Evolutionary conservation across 805 yeast species (phyloP), one percentile per base, ranked within the genome.

Genomic region (Yarrowia porcina): DNA sequence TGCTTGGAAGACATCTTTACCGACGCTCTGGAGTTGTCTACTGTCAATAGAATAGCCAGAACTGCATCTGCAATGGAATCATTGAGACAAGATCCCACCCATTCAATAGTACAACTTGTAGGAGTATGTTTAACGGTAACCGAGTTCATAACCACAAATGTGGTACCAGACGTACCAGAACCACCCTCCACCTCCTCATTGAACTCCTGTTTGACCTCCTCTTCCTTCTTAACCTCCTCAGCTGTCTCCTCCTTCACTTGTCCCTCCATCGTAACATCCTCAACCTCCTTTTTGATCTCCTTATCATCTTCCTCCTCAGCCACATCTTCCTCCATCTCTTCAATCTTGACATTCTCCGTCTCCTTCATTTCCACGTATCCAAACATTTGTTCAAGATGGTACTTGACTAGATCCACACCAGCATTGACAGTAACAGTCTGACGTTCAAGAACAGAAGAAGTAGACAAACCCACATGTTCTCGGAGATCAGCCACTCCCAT

Each of bases 361-460:
- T 78, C 79, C 3, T 84, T 63, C 1, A 89, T 82, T 47, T 86
- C 85, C 4, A 91, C 82, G 69, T 80, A 83, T 1, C 97, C 98
- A 80, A 93, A 94, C 99, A 94, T 94, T 72, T 92, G 98, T 64
- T 87, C 83, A 64, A 94, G 80, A 71, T 94, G 98, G 91, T 96
- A 94, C 65, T 83, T 81, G 65, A 94, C 83, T 64, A 94, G 78
- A 49, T 89, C 88, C 33, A 89, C 82, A 45, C 88, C 89, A 4
- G 97, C 96, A 71, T 86, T 85, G 52, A 94, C 88, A 61, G 83
- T 82, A 20, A 94, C 76, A 8, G 85, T 80, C 72, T 93, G 97
- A 67, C 88, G 82, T 67, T 96, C 96, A 70, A 85, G 86, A 32
- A 94, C 85, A 12, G 88, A 80, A 0, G 97, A 89, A 0, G 97